Base-by-base conservation (phyloP, 2,329 filamentous ascomycete genomes). In the Sporothrix pseudoabietina region DNA sequence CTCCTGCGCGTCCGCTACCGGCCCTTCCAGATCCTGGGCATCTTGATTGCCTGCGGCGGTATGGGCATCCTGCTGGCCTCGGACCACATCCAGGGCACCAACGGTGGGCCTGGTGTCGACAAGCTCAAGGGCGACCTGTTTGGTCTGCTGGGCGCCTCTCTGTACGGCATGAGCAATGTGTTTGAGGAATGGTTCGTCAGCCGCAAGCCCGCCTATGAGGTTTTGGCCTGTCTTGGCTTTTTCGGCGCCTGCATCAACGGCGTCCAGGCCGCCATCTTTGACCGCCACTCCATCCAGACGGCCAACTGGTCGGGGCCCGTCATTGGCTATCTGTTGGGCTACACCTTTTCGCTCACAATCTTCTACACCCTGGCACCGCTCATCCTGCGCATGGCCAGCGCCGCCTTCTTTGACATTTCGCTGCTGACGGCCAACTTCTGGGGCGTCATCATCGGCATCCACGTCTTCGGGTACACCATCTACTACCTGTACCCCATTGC, bases 391-490 rank as follows among this genome's bases (percentile, higher is more conserved):
- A 92, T 98, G 84, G 92, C 92, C 39, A 92, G 89, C 19, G 96
- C 96, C 2, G 95, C 94, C 26, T 98, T 99, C 83, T 97, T 98
- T 85, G 97, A 99, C 82, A 97, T 98, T 79, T 95, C 92, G 8
- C 85, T 99, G 76, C 86, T 99, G 74, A 98, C 96, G 1, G 93
- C 91, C 78, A 98, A 97, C 83, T 98, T 98, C 84, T 99, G 96
- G 96, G 94, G 94, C 76, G 92, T 97, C 75, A 92, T 97, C 77
- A 95, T 99, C 78, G 96, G 96, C 69, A 89, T 97, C 77, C 88
- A 91, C 80, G 92, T 98, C 68, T 97, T 99, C 79, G 89, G 91
- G 61, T 88, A 92, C 78, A 82, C 82, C 55, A 89, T 99, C 73
- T 92, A 97, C 83, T 97, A 89, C 86, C 87, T 98, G 83, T 99